phyloP scores from a whole-genome alignment of 805 yeast genomes.

The Wickerhamomyces alni region DNA sequence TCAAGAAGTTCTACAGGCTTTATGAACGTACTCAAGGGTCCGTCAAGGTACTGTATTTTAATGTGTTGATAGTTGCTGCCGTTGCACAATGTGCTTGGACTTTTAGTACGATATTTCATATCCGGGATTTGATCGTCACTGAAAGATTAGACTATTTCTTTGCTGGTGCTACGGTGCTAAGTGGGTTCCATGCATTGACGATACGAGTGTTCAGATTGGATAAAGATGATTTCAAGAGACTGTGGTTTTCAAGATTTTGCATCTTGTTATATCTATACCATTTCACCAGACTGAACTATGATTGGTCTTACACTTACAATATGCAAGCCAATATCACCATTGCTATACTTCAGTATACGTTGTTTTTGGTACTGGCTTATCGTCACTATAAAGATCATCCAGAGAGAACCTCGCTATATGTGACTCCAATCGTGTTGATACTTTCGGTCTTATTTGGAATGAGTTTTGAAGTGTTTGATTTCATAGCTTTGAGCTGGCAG shows the following conservation, averaged over 20 bases:
- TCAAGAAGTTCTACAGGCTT: constrained; percentile 23
- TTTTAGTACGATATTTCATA: constrained; percentile 79
- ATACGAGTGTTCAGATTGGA: constrained; percentile 60
- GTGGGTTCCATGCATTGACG: constrained; percentile 67
- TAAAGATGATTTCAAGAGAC: constrained; percentile 28
- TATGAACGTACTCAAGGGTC: constrained; percentile 5
- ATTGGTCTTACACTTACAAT: constrained; percentile 91
- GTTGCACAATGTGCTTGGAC: constrained; percentile 86
- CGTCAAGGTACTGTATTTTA: constrained; percentile 17
- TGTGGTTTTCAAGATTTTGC: constrained; percentile 35
- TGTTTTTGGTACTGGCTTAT: constrained; percentile 25
- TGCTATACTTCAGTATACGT: constrained; percentile 68
- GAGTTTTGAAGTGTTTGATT: constrained; percentile 89
- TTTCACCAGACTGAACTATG: constrained; percentile 53
- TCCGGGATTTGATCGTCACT: constrained; percentile 73
- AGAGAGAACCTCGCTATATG: constrained; percentile 19
- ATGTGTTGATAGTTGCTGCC: constrained; percentile 44
- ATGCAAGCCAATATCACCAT: constrained; percentile 83
- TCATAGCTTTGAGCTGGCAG: constrained; percentile 62
- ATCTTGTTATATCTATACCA: constrained; percentile 54
- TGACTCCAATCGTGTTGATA: constrained; percentile 48
- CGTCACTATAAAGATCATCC: constrained; percentile 24
- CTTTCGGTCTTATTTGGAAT: constrained; percentile 59
- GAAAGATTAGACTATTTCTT: constrained; percentile 88
- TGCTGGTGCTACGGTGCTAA: constrained; percentile 83